phyloP scores from a whole-genome alignment of 164 flowering plant genomes.

The Vitis riparia region DNA sequence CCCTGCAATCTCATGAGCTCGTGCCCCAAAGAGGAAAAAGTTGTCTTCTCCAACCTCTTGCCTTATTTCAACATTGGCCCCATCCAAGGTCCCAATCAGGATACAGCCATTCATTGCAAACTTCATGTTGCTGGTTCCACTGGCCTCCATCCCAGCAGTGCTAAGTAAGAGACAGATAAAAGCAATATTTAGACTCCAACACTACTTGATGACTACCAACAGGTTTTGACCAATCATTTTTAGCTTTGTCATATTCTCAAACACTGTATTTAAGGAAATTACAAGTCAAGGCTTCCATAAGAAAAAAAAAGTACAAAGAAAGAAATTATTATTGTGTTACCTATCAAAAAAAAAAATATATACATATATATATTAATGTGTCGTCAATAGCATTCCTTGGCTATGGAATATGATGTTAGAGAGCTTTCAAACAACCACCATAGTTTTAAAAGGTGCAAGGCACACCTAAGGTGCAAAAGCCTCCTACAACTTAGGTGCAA shows the following conservation, averaged over 20 bases:
- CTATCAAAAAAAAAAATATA: too few species aligned
- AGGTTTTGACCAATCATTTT: not conserved
- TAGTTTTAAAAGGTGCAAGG: too few species aligned
- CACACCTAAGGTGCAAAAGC: too few species aligned
- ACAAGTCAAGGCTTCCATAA: not conserved
- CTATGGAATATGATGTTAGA: too few species aligned
- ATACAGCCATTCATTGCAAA: conserved; percentile 96
- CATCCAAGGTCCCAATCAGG: conserved; percentile 91
- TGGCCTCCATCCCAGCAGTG: conserved; percentile 99
- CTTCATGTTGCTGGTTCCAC: conserved; percentile 99
- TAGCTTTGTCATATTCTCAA: not conserved
- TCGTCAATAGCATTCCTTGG: too few species aligned
- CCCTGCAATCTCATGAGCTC: conserved; percentile 81
- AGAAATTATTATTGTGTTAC: too few species aligned
- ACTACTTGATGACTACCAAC: not conserved
- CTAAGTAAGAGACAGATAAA: conserved; percentile 28
- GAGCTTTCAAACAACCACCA: too few species aligned
- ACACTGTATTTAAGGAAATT: not conserved
- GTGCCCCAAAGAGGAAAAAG: conserved; percentile 93
- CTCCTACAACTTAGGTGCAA: too few species aligned
- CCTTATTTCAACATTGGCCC: conserved; percentile 96
- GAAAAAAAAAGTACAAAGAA: not conserved
- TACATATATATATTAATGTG: too few species aligned
- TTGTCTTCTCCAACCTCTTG: conserved; percentile 92
- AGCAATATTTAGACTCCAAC: not conserved